A percentile compares a stretch with the other conserved stretches of the same genome.
Evolutionary conservation across 139 green algal species (phyloP).

Genomic region (Raphidocelis subcapitata): DNA sequence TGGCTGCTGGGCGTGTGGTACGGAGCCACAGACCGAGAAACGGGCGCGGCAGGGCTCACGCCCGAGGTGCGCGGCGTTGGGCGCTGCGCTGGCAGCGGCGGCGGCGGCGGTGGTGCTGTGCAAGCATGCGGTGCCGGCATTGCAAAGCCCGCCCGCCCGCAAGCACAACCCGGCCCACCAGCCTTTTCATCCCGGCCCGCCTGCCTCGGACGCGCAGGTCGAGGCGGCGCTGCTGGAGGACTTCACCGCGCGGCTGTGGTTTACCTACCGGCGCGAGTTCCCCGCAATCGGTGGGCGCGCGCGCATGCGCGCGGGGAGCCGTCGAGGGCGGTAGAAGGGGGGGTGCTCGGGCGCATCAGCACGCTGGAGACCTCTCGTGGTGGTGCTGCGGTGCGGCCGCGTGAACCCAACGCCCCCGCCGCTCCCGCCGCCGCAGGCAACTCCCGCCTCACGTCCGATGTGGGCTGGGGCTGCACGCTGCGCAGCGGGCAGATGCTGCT

Average conservation of each 20-base stretch:
- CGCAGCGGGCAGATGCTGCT: conserved; percentile 94
- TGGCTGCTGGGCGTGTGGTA: conserved; percentile 53
- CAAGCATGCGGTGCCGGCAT: too few species aligned
- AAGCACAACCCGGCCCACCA: too few species aligned
- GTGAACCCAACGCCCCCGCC: too few species aligned
- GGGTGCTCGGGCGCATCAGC: too few species aligned
- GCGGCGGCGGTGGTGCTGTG: too few species aligned
- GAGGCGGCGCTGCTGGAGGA: conserved; percentile 39
- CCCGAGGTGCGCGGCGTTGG: conserved; percentile 7
- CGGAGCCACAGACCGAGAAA: conserved; percentile 11
- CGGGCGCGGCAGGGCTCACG: background rate
- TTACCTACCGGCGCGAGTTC: conserved; percentile 64
- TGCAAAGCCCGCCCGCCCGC: too few species aligned
- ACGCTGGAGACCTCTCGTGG: too few species aligned
- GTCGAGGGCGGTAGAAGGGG: background rate
- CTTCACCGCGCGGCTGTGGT: conserved; percentile 59
- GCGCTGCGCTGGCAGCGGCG: too few species aligned
- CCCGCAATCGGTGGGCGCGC: conserved; percentile 41
- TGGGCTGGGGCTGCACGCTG: conserved; percentile 95
- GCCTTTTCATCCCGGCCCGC: too few species aligned
- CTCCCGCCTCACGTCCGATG: conserved; percentile 64
- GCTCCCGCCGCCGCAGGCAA: too few species aligned
- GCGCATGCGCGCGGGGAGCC: background rate
- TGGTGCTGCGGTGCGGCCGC: too few species aligned
- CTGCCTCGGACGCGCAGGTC: too few species aligned